Base-by-base conservation (phyloP, 2,329 filamentous ascomycete genomes). In the Eurotiales sp. region DNA sequence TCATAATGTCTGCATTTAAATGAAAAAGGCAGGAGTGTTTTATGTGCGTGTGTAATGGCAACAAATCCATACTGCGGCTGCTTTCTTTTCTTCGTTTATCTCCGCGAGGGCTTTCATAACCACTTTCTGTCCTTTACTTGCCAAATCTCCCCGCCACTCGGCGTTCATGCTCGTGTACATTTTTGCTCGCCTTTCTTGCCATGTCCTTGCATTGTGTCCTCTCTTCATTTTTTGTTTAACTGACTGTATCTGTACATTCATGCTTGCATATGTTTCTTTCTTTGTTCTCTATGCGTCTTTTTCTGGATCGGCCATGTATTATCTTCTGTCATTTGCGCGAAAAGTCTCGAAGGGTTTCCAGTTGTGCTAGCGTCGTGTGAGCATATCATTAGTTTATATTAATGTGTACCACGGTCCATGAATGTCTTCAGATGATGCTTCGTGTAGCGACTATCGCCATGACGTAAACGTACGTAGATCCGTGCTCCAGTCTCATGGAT, bases 41-140 rank as follows among this genome's bases (percentile, higher is more conserved):
- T n/a, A n/a, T n/a, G n/a, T n/a, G n/a, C 11, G 17, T 43, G 21
- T 25, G 3, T 27, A 22, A 19, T 19, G 14, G 7, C 40, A 39
- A 39, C n/a, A 12, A 39, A 39, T 15, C 10, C 10, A 10, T 27
- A 5, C 25, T 10, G 5, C 25, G 25, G 5, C 25, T 27, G 10
- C 10, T 27, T 27, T 27, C 25, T 27, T 6, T 27, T 27, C 25
- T 27, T 21, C 27, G 23, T 25, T 22, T 4, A 25, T 15, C 27
- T 30, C 22, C 22, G 3, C 12, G 10, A 27, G 12, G 21, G 10
- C 14, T 12, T 43, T 30, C n/a, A 17, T 15, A 50, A 15, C 29
- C n/a, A 22, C 42, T 56, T 45, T 39, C 43, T 55, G 52, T 49
- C 57, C 50, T 53, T 44, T 55, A 46, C 52, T 51, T 55, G 25